A percentile compares a stretch with the other conserved stretches of the same genome.
Evolutionary conservation across 2,329 filamentous ascomycete species (phyloP).

Genomic region (Epichloe coenophiala): DNA sequence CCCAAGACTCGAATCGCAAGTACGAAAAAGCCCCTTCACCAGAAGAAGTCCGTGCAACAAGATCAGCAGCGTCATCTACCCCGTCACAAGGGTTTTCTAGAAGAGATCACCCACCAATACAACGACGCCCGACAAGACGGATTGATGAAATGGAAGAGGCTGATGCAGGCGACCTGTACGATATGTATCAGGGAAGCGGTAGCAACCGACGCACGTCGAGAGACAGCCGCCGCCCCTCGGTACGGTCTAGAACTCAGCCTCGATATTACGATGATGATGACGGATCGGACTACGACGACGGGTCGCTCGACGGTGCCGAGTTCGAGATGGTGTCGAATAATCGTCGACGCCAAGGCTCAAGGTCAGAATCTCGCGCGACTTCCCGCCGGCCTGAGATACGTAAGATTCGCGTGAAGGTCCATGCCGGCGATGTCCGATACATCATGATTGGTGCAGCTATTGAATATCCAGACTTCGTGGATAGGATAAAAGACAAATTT

Average conservation of each 20-base stretch:
- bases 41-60: conserved; percentile 21
- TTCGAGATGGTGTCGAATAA: conserved; percentile 63
- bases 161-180: conserved; percentile 59
- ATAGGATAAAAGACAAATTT: conserved; percentile 78
- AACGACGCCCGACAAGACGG: conserved; percentile 16
- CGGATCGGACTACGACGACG: conserved; percentile 58
- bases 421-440: conserved; percentile 81
- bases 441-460: conserved; percentile 68
- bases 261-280: conserved; percentile 72
- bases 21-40: conserved; percentile 42
- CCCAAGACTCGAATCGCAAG: conserved; percentile 35
- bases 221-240: conserved; percentile 16
- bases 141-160: conserved; percentile 43
- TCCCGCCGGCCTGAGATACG: conserved; percentile 53
- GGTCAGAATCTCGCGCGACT: conserved; percentile 36
- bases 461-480: conserved; percentile 64
- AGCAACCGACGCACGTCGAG: conserved; percentile 25
- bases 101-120: conserved; percentile 20
- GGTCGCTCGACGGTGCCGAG: conserved; percentile 59
- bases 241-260: conserved; percentile 27
- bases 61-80: conserved; percentile 31
- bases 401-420: conserved; percentile 83
- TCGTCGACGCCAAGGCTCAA: conserved; percentile 30
- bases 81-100: conserved; percentile 32
- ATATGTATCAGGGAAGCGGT: conserved; percentile 38